These are phyloP conservation scores for Candida quercuum DNA, from an alignment of 805 yeast species.

Conservation along the genomic window DNA sequence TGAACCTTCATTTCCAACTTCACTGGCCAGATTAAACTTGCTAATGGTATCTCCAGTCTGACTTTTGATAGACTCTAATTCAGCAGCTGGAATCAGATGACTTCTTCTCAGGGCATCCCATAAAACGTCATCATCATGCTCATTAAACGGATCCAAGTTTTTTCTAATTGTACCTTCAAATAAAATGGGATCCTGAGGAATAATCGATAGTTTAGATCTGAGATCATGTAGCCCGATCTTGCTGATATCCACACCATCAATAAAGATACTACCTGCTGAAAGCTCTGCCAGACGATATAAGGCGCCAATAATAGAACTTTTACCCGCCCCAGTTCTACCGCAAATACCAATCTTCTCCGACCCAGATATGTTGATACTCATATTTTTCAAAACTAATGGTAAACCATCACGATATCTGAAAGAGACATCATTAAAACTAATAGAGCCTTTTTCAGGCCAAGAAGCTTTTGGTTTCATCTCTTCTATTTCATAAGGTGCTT, in stretches of 20 bases:
- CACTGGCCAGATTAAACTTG: constrained; percentile 57
- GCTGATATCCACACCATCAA: constrained; percentile 62
- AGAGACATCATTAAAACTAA: constrained; percentile 41
- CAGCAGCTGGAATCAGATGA: constrained; percentile 40
- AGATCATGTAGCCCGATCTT: constrained; percentile 57
- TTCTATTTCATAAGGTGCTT: constrained; percentile 50
- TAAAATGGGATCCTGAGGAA: constrained; percentile 77
- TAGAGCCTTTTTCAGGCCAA: constrained; percentile 42
- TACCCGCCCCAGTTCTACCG: constrained; percentile 65
- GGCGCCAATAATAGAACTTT: constrained; percentile 54
- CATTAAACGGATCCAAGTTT: constrained; percentile 62
- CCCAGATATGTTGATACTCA: constrained; percentile 35
- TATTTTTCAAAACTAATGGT: constrained; percentile 43
- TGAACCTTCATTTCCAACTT: constrained; percentile 62
- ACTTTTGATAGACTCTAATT: not conserved
- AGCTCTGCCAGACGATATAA: constrained; percentile 55
- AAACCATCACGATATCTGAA: constrained; percentile 46
- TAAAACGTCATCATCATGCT: constrained; percentile 48
- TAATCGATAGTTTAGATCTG: constrained; percentile 58
- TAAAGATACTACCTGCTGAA: constrained; percentile 45
- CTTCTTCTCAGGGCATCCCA: constrained; percentile 59
- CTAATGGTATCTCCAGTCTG: not conserved
- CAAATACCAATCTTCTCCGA: constrained; percentile 54
- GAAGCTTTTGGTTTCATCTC: constrained; percentile 24
- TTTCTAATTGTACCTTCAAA: constrained; percentile 69